Base-by-base conservation (phyloP, 176 grass and related monocot species). In the Aegilops longissima region DNA sequence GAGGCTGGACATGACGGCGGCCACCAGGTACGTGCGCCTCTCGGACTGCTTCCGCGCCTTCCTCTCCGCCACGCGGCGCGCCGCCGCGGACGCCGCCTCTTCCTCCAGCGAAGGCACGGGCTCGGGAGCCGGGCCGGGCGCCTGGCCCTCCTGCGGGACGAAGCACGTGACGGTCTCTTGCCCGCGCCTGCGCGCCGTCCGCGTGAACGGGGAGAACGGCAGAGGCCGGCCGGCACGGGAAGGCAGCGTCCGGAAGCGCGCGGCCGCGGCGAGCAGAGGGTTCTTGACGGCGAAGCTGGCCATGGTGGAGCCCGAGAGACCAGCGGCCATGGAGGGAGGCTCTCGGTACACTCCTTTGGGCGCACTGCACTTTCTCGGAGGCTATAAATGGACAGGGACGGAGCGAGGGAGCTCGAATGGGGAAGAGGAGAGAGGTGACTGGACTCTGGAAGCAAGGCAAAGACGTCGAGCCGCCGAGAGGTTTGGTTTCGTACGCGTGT, bases 1-100 rank as follows among this genome's bases (percentile, higher is more conserved):
- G 68, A 97, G 79, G 87, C 92, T 97, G 71, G 94, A 97, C 91
- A 97, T 90, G 12, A 97, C 75, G 16, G 92, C 94, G 18, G 92
- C 94, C 39, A 97, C 86, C 49, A 94, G 89, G 83, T 97, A 97
- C 18, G 92, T 92, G 54, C 90, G 62, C 66, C 94, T 58, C 94
- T 97, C 94, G 2, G 85, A 86, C 83, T 8, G 73, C 90, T 97
- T 94, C 82, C 83, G 86, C 59, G 87, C 87, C 77, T 81, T 90
- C 81, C 25, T 86, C 76, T 90, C 89, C 42, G 84, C 82, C 36
- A 91, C 16, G 58, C 84, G 81, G 24, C 80, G 74, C n/a, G 83
- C 39, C 31, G 77, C 89, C 12, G 70, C 79, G 64, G 75, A 47
- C 54, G 70, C 76, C 31, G 84, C 89, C 75, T 91, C 89, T 71